Base-by-base conservation (phyloP, 2,329 filamentous ascomycete species). In the Aspergillus pseudoterreus region DNA sequence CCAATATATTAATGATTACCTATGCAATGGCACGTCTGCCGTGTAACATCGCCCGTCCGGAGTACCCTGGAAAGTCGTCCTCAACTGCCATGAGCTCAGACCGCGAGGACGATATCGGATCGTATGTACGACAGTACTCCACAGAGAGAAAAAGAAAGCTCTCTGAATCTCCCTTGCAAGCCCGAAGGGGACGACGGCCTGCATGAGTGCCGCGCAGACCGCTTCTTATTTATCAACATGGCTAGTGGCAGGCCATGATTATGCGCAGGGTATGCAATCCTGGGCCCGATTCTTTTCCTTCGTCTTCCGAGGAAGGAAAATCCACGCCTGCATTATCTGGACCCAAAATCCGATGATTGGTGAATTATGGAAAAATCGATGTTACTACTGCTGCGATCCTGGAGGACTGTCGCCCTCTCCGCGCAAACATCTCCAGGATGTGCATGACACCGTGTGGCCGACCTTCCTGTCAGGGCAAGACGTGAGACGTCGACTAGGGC, bases 121-220 rank as follows among this genome's bases (percentile, higher is more conserved):
- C 22, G 22, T 22, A 22, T 2, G 22, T 22, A 22, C 22, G 22
- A 22, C 22, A 22, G 6, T 22, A 19, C 19, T 19, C 19, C 19
- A 5, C 6, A 22, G 22, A 22, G 22, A 19, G 4, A 22, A 22
- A 22, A 22, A 22, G 22, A 6, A 41, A 33, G 24, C 32, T n/a
- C 27, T 32, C 30, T 21, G 35, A 36, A 6, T 22, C 22, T 22
- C 22, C 22, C 4, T 22, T 22, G 22, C 22, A 22, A 22, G 6
- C 22, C 15, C 10, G 8, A 22, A 41, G 10, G 15, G 42, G 30
- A 44, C 41, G 9, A 22, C 45, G 47, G 30, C 45, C 41, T 54
- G 51, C 51, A 47, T 47, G 21, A 38, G 22, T 52, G 50, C 53
- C 50, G 57, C 51, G 53, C 53, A 59, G 57, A 57, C 57, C 57